Evolutionary conservation across 331 rosid species (phyloP), one percentile per base, ranked within the genome.

Genomic region (Acacia concinna): DNA sequence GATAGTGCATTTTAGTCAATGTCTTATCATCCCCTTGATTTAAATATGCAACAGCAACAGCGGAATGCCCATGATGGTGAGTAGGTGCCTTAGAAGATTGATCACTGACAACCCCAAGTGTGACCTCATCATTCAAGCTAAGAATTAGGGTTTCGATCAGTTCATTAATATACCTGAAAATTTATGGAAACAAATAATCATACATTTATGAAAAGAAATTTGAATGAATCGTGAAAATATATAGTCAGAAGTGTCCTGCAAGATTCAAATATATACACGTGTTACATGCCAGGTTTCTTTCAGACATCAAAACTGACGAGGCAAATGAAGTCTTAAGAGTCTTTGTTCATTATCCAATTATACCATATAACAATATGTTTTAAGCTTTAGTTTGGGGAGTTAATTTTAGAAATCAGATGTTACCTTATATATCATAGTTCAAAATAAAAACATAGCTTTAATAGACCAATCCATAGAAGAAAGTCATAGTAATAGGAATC

Each of bases 141-240:
- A 90, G 85, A 71, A 91, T 73, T 82, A 93, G 83, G 77, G 86
- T 83, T 87, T 93, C 98, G 65, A 96, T 78, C 87, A 90, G 74
- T 86, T 96, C 98, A 47, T 96, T 96, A 84, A 96, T 81, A 62
- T 74, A 89, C 92, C 99, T 96, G 93, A 84, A 72, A 82, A 76
- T 68, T 40, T 41, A 69, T 41, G 27, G 4, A 68, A 41, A 69
- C 2, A 64, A 56, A 78, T n/a, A 44, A 54, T 46, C 20, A 52
- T 23, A 71, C 17, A 67, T 80, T 20, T 60, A 80, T 32, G 8
- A 81, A 77, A 47, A 17, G 49, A 81, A 73, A 71, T 68, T 57
- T 25, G 44, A 40, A 67, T 43, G 47, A 70, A 41, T 18, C 56
- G 40, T 85, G 27, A 30, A 76, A 28, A 72, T 38, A 44, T 47